Evolutionary conservation across 192 early-diverging fungal species (phyloP).

Genomic region (Globomyces pollinis-pini): DNA sequence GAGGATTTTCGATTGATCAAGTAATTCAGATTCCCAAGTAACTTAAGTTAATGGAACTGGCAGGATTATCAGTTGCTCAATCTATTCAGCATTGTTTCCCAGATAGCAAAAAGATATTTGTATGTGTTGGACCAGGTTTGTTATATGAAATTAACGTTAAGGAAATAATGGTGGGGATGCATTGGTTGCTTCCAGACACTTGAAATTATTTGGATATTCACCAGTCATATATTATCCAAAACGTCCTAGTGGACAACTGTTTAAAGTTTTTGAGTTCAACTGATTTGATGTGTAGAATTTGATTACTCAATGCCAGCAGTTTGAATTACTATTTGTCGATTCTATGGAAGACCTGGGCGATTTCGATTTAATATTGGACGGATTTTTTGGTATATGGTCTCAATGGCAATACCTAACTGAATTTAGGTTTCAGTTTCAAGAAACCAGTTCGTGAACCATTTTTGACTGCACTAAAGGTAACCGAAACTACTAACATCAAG

Average conservation of each 20-base stretch:
- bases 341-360: slow-evolving; percentile 3
- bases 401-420: no score
- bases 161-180: slow-evolving; percentile 99
- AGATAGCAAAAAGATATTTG: not conserved
- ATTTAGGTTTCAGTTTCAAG: slow-evolving; percentile 43
- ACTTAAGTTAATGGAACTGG: slow-evolving; percentile 47
- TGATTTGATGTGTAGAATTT: no score
- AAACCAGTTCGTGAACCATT: slow-evolving; percentile 61
- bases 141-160: slow-evolving; percentile 29
- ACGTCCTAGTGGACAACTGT: slow-evolving; percentile 61
- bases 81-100: slow-evolving; percentile 55
- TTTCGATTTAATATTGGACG: slow-evolving; percentile 11
- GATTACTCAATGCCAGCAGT: slow-evolving; percentile 51
- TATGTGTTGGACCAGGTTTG: slow-evolving; percentile 20
- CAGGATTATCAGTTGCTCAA: slow-evolving; percentile 87
- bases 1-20: slow-evolving; percentile 88
- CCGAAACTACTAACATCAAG: not conserved
- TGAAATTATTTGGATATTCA: slow-evolving; percentile 81
- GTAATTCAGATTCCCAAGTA: slow-evolving; percentile 42
- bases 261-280: no score
- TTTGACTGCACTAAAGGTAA: not conserved
- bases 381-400: no score
- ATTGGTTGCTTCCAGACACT: slow-evolving; percentile 86
- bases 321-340: slow-evolving; percentile 16
- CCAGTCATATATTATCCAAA: slow-evolving; percentile 79